phyloP scores from a whole-genome alignment of 148 eudicot genomes.

The Limonium bicolor region DNA sequence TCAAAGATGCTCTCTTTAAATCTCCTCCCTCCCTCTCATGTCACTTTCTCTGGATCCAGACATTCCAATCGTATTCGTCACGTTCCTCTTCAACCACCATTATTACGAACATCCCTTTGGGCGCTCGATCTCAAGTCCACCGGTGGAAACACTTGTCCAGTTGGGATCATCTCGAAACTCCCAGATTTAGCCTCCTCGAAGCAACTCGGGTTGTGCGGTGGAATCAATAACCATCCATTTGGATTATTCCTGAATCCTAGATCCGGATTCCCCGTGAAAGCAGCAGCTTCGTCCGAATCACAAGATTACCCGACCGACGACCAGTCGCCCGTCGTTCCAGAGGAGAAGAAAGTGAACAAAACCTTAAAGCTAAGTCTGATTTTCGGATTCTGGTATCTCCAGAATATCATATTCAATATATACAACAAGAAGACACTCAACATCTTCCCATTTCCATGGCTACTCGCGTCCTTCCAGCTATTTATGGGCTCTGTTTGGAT shows the following conservation, averaged over 20 bases:
- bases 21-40: constrained; percentile 33
- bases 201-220: constrained; percentile 5
- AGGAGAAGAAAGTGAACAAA: constrained; percentile 21
- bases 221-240: constrained; percentile 11
- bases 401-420: constrained; percentile 74
- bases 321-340: neutral
- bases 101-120: neutral
- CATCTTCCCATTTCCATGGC: constrained; percentile 88
- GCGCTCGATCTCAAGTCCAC: neutral
- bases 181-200: constrained; percentile 16
- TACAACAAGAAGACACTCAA: constrained; percentile 69
- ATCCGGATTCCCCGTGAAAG: constrained; percentile 21
- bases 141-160: constrained; percentile 3
- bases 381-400: constrained; percentile 84
- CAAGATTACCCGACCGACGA: constrained; percentile 2
- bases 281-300: constrained; percentile 16
- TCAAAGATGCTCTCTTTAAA: constrained; percentile 43
- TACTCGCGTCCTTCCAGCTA: constrained; percentile 80
- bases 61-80: constrained; percentile 3
- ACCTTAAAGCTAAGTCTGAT: constrained; percentile 47
- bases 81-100: constrained; percentile 7
- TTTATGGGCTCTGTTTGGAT: constrained; percentile 73
- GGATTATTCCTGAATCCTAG: constrained; percentile 18
- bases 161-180: constrained; percentile 11
- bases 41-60: constrained; percentile 30